Evolutionary conservation across 305 asterid genomes (phyloP).

Genomic region (Petunia hybrid): DNA sequence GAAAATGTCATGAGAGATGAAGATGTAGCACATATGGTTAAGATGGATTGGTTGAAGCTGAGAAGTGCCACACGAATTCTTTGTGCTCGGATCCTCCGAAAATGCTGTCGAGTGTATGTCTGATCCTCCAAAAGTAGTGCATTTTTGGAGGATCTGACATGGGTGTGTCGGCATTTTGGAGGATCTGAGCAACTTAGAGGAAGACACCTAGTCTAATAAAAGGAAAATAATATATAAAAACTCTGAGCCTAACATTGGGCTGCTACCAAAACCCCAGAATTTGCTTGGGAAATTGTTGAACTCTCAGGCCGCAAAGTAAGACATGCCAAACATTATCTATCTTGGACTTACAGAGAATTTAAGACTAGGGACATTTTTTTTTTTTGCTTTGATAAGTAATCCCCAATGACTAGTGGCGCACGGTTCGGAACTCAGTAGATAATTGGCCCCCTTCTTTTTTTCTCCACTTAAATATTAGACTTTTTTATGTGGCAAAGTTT

Average conservation of each 20-base stretch:
- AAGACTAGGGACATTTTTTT: not conserved
- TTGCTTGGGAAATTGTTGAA: not conserved
- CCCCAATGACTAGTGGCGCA: too few species aligned
- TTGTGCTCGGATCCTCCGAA: not conserved
- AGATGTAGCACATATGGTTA: not conserved
- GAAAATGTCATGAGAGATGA: constrained; percentile 16
- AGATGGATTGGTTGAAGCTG: not conserved
- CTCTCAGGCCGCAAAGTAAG: not conserved
- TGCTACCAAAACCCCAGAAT: constrained; percentile 9
- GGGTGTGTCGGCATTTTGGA: too few species aligned
- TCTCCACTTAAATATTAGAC: too few species aligned
- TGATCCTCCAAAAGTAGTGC: too few species aligned
- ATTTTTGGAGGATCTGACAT: too few species aligned
- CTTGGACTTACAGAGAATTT: not conserved
- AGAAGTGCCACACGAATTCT: not conserved
- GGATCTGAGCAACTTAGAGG: not conserved
- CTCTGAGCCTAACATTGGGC: not conserved
- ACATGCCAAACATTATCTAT: not conserved
- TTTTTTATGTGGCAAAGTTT: too few species aligned
- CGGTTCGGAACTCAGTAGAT: too few species aligned
- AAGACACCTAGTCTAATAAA: not conserved
- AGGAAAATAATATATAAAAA: too few species aligned
- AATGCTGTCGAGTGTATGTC: too few species aligned
- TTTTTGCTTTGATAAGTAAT: too few species aligned
- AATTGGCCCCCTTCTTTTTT: too few species aligned